Evolutionary conservation across 1,284 basidiomycete species (phyloP), one percentile per base, ranked within the genome.

Genomic region (Ustilago hordei): DNA sequence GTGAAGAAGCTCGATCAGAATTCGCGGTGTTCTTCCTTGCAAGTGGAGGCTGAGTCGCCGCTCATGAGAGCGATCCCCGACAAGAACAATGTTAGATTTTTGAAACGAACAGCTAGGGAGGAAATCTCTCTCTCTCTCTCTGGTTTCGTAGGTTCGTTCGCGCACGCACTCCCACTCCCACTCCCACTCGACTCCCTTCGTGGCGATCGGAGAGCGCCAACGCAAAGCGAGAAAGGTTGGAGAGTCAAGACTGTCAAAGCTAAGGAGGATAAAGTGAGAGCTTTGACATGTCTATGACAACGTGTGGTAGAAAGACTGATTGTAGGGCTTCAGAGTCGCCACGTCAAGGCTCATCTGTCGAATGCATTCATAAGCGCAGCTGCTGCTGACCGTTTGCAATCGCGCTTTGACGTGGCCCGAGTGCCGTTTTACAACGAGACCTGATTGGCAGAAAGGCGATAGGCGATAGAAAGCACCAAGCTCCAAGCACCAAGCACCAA

Each of bases 41-140:
- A 57, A 55, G 65, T 73, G 70, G 70, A 73, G 70, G 70, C 70
- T 73, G 70, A 68, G 70, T 64, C 60, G 70, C 54, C 12, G 36
- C 13, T 23, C 17, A 28, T 50, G 34, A 38, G 35, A 8, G 17
- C 17, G n/a, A 31, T 45, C 2, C 19, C 1, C 19, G 19, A 1
- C 19, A 19, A 19, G 19, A 4, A 17, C 19, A 1, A 17, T 53
- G 64, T 60, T 13, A 52, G 39, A 43, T 38, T 19, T 0, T 13
- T 3, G 23, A 6, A 31, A 4, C 48, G 9, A 23, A 60, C 59
- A 60, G 19, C 28, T 32, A 32, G 23, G 35, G 4, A 53, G 34
- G 28, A 53, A 53, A 13, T 8, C 15, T 13, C 0, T 11, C 19
- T 8, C 15, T 13, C 0, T 11, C 19, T 19, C 4, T 3, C 38